These are phyloP conservation scores for Lactifluus subvellereus DNA, from an alignment of 768 basidiomycete species.

Conservation along the genomic window DNA sequence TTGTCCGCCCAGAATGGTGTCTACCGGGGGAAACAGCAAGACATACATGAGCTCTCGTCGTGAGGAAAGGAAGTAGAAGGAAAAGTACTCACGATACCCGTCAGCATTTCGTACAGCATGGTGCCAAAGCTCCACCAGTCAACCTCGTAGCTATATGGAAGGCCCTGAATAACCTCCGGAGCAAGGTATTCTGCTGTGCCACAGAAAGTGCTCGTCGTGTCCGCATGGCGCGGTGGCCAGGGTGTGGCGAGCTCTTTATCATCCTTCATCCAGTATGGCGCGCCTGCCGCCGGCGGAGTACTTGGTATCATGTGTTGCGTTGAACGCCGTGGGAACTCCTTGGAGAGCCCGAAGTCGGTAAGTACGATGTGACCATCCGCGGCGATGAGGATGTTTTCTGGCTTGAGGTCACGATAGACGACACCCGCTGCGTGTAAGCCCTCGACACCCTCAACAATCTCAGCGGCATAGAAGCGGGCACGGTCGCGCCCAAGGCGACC, in stretches of 20 bases:
- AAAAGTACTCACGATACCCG: conserved; percentile 72
- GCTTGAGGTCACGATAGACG: conserved; percentile 96
- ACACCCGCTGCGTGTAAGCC: conserved; percentile 91
- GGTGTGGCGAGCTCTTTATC: conserved; percentile 50
- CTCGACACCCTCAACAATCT: conserved; percentile 95
- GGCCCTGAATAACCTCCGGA: conserved; percentile 91
- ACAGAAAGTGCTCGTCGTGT: conserved; percentile 84
- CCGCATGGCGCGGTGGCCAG: conserved; percentile 52
- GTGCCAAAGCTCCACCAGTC: conserved; percentile 99
- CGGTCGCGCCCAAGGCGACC: conserved; percentile 89
- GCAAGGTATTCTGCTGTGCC: conserved; percentile 97
- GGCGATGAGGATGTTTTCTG: conserved; percentile 94
- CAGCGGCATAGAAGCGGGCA: conserved; percentile 94
- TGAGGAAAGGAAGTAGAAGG: conserved; percentile 6
- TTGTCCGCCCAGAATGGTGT: conserved; percentile 92
- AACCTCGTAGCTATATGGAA: conserved; percentile 87
- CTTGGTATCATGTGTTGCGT: conserved; percentile 35
- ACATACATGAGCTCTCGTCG: conserved; percentile 11
- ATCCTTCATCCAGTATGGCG: conserved; percentile 76
- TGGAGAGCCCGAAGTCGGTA: conserved; percentile 94
- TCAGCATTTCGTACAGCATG: conserved; percentile 96
- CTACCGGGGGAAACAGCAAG: conserved; percentile 36
- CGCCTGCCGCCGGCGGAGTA: conserved; percentile 43
- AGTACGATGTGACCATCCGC: conserved; percentile 93
- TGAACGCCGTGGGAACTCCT: conserved; percentile 70